Conservation (phyloP, 1,284 basidiomycete species). For the Microbotryum silenes-acaulis region DNA sequence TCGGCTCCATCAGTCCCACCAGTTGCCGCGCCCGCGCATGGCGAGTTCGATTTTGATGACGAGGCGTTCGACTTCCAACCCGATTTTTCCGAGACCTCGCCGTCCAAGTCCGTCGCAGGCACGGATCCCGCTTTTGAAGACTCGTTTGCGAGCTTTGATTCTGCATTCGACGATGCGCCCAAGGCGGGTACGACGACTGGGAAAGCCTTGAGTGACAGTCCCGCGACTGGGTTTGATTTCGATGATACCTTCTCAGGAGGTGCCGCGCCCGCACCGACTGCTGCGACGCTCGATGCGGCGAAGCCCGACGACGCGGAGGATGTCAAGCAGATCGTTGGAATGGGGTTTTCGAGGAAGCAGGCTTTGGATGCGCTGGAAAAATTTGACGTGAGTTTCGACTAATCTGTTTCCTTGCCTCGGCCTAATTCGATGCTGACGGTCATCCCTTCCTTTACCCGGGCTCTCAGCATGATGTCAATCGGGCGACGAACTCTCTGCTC, state of each 20-base stretch:
- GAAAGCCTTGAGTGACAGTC: neutral
- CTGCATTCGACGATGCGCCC: conserved; percentile 21
- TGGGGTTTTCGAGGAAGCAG: conserved; percentile 75
- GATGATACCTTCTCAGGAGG: neutral
- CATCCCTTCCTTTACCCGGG: too few species aligned
- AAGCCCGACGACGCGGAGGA: conserved; percentile 62
- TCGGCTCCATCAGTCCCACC: neutral
- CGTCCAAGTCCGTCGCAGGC: conserved; percentile 9
- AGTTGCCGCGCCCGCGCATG: neutral
- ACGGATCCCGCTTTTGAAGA: conserved; percentile 21
- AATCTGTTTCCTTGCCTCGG: too few species aligned
- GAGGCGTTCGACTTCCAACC: conserved; percentile 26
- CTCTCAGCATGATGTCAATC: too few species aligned
- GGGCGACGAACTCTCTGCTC: too few species aligned
- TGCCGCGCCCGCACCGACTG: neutral
- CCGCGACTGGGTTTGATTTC: neutral
- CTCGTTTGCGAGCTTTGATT: conserved; percentile 12
- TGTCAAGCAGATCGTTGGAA: conserved; percentile 65
- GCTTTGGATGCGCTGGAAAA: conserved; percentile 64
- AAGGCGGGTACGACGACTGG: conserved; percentile 9
- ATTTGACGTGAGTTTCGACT: conserved; percentile 42
- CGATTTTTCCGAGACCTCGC: conserved; percentile 8
- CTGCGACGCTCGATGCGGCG: conserved; percentile 1
- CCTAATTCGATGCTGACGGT: too few species aligned
- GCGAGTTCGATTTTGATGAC: conserved; percentile 15